Base-by-base conservation (phyloP, 371 early-diverging fungal species). In the Zancudomyces culisetae region DNA sequence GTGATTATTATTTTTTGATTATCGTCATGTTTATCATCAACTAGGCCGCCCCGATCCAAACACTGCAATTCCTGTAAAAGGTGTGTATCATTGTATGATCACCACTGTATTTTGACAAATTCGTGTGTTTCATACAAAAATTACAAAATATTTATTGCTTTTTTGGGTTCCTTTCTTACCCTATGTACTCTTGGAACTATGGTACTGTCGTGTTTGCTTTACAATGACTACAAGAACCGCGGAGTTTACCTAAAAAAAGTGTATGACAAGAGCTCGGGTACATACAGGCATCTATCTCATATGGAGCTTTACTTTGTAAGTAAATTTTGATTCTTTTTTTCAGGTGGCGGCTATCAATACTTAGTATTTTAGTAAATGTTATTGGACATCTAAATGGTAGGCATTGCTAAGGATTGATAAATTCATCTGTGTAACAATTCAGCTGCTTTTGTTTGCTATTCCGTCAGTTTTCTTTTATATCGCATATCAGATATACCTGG, bases 101-200 rank as follows among this genome's bases (percentile, higher is more conserved):
- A 49, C 21, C 50, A 49, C 30, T 49, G 50, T 28, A 12, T 49
- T 29, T 49, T 27, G 50, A 29, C 39, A 3, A 49, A 49, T 21
- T 49, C 50, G 8, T 49, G 50, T 35, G 50, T 49, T 35, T 20
- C 40, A 3, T 18, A 42, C 19, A 43, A 43, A 20, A 54, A 54
- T 23, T 43, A 26, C 27, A 54, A 54, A 27, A 30, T 20, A 23
- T 50, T 51, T 54, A 55, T 35, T 20, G 18, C 27, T 20, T 55
- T 51, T 35, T 23, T 23, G 29, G n/a, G 2, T 21, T 47, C 53
- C 19, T 54, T 53, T 53, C 24, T 24, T 27, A 21, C 18, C 13
- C 19, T 49, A 49, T 61, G 59, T 49, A 49, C 52, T 6, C 40
- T 28, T 27, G 50, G 50, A 19, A 6, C 27, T 3, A 6, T 24